Base-by-base conservation (phyloP, 495 filamentous ascomycete genomes). In the Penicillium coffeae region DNA sequence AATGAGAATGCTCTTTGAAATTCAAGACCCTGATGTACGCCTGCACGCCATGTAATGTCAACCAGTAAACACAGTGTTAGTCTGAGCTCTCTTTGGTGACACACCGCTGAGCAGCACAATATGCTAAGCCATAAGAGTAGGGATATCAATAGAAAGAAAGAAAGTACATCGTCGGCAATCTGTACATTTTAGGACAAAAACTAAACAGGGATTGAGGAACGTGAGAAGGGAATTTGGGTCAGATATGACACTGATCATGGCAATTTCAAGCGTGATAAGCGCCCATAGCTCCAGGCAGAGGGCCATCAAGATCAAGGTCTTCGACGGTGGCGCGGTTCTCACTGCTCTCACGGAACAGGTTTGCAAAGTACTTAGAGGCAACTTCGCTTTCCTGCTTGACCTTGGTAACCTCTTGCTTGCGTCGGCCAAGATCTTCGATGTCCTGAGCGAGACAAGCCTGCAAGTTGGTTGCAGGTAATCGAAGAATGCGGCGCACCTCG, bases 401-500 rank as follows among this genome's bases (percentile, higher is more conserved):
- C 70, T 90, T 89, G 55, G 76, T 74, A 20, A 87, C 89, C 59
- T 96, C 89, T 38, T 91, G 83, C 51, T 85, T 81, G 58, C 86
- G 85, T 32, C 71, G 75, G 20, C 79, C 84, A 38, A 96, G 81
- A 59, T 94, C 79, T 62, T 95, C 88, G 21, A 95, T 84, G 18
- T 83, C 87, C 12, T 86, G 85, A 51, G 90, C 82, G 43, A 98
- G 76, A 47, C 83, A 84, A 27, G 85, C 81, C 30, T 87, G 82
- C 13, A 98, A 80, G 50, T 87, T 86, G 50, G 87, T 84, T 21
- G 90, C 88, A 0, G 94, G 93, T 58, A 85, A 80, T 38, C 85
- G 86, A 32, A 98, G 82, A 14, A 95, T 87, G 61, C 89, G 87
- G 43, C 92, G 87, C 21, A 92, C 88, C 39, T 92, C 87, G 41